Evolutionary conservation across 176 grass and related monocot genomes (phyloP).

Genomic region (Poa pratensis): DNA sequence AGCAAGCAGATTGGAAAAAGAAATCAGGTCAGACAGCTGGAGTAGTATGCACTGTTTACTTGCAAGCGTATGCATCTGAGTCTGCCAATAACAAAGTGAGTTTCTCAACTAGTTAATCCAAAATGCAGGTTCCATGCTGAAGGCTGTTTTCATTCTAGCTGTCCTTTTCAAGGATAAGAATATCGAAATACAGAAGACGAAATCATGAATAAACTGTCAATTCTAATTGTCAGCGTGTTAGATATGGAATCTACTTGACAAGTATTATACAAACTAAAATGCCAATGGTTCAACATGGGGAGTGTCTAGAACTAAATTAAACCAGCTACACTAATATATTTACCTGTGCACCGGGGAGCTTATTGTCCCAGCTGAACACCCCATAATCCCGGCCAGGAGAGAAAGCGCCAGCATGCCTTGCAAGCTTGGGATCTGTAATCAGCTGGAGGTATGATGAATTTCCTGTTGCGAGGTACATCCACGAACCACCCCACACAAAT

Average conservation of each 20-base stretch:
- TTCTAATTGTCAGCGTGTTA: conserved; percentile 19
- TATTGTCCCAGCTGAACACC: conserved; percentile 98
- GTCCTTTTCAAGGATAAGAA: conserved; percentile 9
- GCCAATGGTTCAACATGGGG: conserved; percentile 11
- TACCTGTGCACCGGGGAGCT: conserved; percentile 92
- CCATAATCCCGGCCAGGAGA: conserved; percentile 78
- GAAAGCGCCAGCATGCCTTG: conserved; percentile 78
- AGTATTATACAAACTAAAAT: conserved; percentile 36
- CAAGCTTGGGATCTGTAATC: conserved; percentile 65
- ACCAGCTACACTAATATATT: conserved; percentile 9
- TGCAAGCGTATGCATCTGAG: neutral
- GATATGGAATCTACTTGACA: neutral
- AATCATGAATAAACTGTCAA: conserved; percentile 5
- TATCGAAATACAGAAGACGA: neutral
- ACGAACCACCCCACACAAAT: conserved; percentile 86
- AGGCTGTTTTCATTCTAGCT: neutral
- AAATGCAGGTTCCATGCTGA: conserved; percentile 20
- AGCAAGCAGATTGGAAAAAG: neutral
- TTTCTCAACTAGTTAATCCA: neutral
- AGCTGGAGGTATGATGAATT: conserved; percentile 77
- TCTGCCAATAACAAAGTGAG: neutral
- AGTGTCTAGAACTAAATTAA: conserved; percentile 27
- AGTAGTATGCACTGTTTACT: neutral
- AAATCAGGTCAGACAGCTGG: neutral
- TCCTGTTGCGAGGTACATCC: conserved; percentile 95